A percentile compares a stretch with the other conserved stretches of the same genome.
phyloP scores from a whole-genome alignment of 257 asterid genomes.

The Capsicum rhomboideum region DNA sequence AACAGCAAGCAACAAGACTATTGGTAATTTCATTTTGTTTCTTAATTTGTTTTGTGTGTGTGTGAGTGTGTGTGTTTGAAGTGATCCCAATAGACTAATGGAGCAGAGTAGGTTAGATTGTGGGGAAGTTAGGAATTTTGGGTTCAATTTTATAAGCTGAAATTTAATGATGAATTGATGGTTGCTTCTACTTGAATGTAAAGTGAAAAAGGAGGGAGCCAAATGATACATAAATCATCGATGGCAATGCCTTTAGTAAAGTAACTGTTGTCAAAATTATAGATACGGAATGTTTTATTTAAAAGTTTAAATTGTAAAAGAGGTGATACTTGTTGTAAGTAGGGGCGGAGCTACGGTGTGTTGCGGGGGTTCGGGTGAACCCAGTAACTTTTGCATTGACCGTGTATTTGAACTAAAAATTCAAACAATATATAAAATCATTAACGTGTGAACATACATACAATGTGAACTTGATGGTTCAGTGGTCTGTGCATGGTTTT shows the following conservation, averaged over 20 bases:
- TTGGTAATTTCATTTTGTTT: constrained; percentile 6
- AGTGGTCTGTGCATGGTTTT: too few species aligned
- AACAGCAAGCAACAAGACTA: constrained; percentile 10
- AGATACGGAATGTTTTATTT: background rate
- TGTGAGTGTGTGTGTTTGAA: background rate
- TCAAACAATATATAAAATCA: too few species aligned
- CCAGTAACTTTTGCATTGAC: too few species aligned
- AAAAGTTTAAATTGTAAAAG: background rate
- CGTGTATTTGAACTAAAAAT: too few species aligned
- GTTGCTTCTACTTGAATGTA: constrained; percentile 28
- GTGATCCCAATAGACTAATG: background rate
- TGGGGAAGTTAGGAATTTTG: background rate
- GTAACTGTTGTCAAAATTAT: background rate
- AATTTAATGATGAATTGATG: background rate
- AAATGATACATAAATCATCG: constrained; percentile 14
- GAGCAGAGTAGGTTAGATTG: background rate
- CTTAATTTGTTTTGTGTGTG: background rate
- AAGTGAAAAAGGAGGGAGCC: constrained; percentile 12
- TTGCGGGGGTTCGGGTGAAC: too few species aligned
- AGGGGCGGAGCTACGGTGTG: too few species aligned
- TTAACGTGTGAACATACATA: too few species aligned
- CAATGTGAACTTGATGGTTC: too few species aligned
- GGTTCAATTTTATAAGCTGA: background rate
- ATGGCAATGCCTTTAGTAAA: background rate
- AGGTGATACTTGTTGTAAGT: background rate